Base-by-base conservation (phyloP, 345 rosid genomes). In the Corymbia maculata region DNA sequence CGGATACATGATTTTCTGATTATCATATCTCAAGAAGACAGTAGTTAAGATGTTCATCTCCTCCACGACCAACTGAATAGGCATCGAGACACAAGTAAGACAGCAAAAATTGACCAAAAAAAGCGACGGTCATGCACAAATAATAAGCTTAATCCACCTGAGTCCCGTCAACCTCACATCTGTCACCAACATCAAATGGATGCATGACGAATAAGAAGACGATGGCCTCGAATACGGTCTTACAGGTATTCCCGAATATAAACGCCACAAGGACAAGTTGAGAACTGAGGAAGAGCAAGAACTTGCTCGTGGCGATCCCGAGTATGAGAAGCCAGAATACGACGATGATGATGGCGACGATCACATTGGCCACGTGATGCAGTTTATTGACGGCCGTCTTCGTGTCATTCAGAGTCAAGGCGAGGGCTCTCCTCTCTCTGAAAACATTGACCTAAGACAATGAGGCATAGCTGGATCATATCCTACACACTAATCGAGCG, bases 1-100 rank as follows among this genome's bases (percentile, higher is more conserved):
- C 1, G 95, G 98, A 52, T 89, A 95, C 51, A 93, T 86, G 16
- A 98, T 89, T 93, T 95, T 98, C 87, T 90, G 85, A 89, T 97
- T 98, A 89, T 98, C 99, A 16, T 86, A 93, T 93, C 99, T 94
- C 88, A 98, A 88, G 89, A 98, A 98, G 7, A 96, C 90, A 2
- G 99, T 98, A 2, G 98, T 98, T 64, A 98, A 89, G 88, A 98
- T 93, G 92, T 98, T 97, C 99, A 98, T 97, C 90, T 97, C 99
- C 90, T 98, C 99, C 68, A 98, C 99, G 52, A 97, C 88, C 92
- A 94, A 42, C 97, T 95, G 90, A 49, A 64, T 53, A 28, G 14
- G 4, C 12, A 21, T 14, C 3, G 11, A 45, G 22, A 57, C 52
- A 30, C 55, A 86, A 21, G 22, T 14, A 10, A 49, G 19, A 19